Base-by-base conservation (phyloP, 768 basidiomycete genomes). In the Gymnopilus dilepis region DNA sequence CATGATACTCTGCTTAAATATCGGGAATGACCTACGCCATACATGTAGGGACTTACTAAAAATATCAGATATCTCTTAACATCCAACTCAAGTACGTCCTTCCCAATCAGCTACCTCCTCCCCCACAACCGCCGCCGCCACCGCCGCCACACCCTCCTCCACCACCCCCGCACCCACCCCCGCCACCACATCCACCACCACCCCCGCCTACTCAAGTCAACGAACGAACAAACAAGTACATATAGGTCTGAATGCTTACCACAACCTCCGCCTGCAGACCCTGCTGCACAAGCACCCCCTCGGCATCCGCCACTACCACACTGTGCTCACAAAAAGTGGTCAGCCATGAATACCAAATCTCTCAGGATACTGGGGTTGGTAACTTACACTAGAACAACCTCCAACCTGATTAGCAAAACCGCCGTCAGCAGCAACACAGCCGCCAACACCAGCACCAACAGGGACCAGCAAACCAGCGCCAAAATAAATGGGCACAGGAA, bases 401-500 rank as follows among this genome's bases (percentile, higher is more conserved):
- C 55, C 61, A 6, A 59, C 53, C 4, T 54, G 34, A 21, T 17
- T 58, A 4, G 73, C 61, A 38, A 56, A 57, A 8, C 65, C 65
- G 6, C 51, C 33, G 54, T 53, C 69, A 65, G 24, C 59, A 51
- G 47, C 51, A 3, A 62, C 63, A 34, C 56, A 65, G 11, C 26
- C 54, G 8, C 30, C 59, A 26, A 41, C 45, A 1, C 48, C 48
- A 24, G 31, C 57, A 6, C 22, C 52, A 48, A 19, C 47, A 6
- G 47, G 17, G n/a, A 19, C 37, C 4, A 30, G 7, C 47, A 19
- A 37, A 2, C 56, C 55, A 9, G 66, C 43, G 13, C 52, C 50
- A 40, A 42, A 75, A 51, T 70, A 76, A 22, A 80, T 41, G 56
- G 82, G 80, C 41, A 82, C 73, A 11, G 77, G 76, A 12, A 74